A percentile compares a stretch with the other conserved stretches of the same genome.
phyloP scores from a whole-genome alignment of 768 basidiomycete species.

The Amanita polypyramis region DNA sequence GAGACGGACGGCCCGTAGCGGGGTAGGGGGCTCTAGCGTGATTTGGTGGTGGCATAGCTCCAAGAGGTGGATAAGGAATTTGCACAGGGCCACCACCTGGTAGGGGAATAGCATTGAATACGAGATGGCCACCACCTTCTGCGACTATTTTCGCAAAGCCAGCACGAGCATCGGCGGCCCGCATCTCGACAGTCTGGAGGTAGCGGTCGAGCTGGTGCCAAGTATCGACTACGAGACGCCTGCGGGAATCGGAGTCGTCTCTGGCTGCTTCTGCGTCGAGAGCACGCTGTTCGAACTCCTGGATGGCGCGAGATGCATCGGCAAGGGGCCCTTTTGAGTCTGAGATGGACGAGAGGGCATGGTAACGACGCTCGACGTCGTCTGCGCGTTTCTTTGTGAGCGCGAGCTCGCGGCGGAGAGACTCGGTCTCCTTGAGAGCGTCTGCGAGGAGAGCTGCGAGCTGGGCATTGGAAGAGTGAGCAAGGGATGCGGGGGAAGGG shows the following conservation, averaged over 20 bases:
- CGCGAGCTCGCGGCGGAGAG: slow-evolving; percentile 38
- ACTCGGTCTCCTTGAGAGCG: slow-evolving; percentile 42
- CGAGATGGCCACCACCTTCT: slow-evolving; percentile 34
- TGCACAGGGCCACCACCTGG: slow-evolving; percentile 8
- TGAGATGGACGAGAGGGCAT: slow-evolving; percentile 15
- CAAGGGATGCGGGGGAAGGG: slow-evolving; percentile 9
- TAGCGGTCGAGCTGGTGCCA: slow-evolving; percentile 44
- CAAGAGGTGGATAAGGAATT: not conserved
- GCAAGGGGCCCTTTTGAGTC: slow-evolving; percentile 9
- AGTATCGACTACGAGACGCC: slow-evolving; percentile 31
- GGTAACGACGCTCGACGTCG: slow-evolving; percentile 35
- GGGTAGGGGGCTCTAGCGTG: slow-evolving; percentile 3
- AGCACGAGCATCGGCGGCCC: slow-evolving; percentile 37
- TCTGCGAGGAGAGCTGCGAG: slow-evolving; percentile 49
- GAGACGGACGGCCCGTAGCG: not conserved
- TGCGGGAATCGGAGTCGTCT: slow-evolving; percentile 44
- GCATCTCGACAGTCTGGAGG: slow-evolving; percentile 32
- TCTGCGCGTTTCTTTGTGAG: slow-evolving; percentile 34
- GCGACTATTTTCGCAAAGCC: slow-evolving; percentile 34
- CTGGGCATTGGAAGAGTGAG: slow-evolving; percentile 31
- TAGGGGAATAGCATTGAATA: slow-evolving; percentile 23
- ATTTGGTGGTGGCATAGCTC: slow-evolving; percentile 4
- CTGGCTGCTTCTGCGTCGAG: slow-evolving; percentile 38
- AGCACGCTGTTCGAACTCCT: slow-evolving; percentile 39
- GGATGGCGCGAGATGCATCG: slow-evolving; percentile 25